Base-by-base conservation (phyloP, 176 grass and related monocot species). In the Zoysia japonica region DNA sequence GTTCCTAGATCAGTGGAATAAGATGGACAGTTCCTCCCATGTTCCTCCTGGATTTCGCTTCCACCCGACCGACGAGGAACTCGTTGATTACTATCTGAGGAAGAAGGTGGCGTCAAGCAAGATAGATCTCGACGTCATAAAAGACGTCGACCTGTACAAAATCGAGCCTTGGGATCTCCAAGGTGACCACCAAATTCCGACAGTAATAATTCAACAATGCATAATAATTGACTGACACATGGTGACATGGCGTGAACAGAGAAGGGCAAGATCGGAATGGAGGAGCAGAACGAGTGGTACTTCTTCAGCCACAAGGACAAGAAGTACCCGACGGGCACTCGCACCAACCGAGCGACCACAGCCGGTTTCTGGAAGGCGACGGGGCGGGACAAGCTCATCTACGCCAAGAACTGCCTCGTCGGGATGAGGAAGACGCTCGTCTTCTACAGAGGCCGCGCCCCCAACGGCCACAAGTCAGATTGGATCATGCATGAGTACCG, bases 401-500 rank as follows among this genome's bases (percentile, higher is more conserved):
- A 98, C 85, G 78, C 84, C 6, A 92, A 90, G 71, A 83, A 55
- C 78, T 92, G 50, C 71, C 85, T 98, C 45, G 85, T 92, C 43
- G 94, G 94, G 16, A 97, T 97, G 94, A 81, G 94, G 76, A 97
- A 97, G 85, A 97, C 94, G 11, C 80, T 97, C 60, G 94, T 97
- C 61, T 97, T 94, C 84, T 97, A 97, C 83, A 88, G 88, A 44
- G 94, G 94, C 15, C 91, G 89, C 10, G 95, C 92, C 2, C 95
- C 95, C 19, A 94, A 94, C n/a, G 95, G 95, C 36, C 95, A 94
- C 7, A 98, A 98, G 71, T 98, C 95, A 0, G 86, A 94, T 72
- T 98, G 95, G 95, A 98, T 98, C 79, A 98, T 98, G 92, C 95
- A 98, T 56, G 95, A 98, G 75, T 98, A 98, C 53, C 87, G 95